Base-by-base conservation (phyloP, 2,329 filamentous ascomycete genomes). In the Neonectria ditissima region DNA sequence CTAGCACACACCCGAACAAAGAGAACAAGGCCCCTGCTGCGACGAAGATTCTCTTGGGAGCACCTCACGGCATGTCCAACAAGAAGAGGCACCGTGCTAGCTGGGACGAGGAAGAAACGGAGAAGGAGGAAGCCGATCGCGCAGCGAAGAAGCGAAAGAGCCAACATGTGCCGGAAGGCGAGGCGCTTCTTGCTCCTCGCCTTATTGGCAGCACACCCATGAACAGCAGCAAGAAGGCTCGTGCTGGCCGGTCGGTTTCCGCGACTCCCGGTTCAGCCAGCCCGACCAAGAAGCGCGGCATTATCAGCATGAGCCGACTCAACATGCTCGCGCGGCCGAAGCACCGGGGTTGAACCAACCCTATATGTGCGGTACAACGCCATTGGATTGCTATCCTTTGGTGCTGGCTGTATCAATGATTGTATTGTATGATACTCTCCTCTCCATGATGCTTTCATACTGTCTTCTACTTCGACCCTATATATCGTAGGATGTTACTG, bases 11-110 rank as follows among this genome's bases (percentile, higher is more conserved):
- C 58, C 78, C 79, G 11, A 82, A 87, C 76, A 88, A 88, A 77
- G 86, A 88, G 72, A 89, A 89, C 70, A 77, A 80, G 47, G 79
- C 79, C 2, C 84, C 82, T 6, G 67, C 74, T 20, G 69, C 73
- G 5, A 70, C 69, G 24, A 76, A 77, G 47, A 37, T 81, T 74
- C 72, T 83, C 54, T 71, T 76, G n/a, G 82, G 82, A 41, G 82
- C 88, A 39, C 82, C 86, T 4, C 89, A 91, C 69, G 89, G 89
- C 18, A 86, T 91, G 78, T 77, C 81, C 8, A 90, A 87, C 79
- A 91, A 91, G 82, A 91, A 90, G 78, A 86, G 89, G 26, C 83
- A 85, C 69, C 83, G 88, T n/a, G 83, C 84, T 16, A 84, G 78
- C 55, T 83, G 82, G 51, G 86, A 88, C 44, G 86, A 87, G 58